phyloP scores from a whole-genome alignment of 495 filamentous ascomycete species.

The Chaetomium tenue region DNA sequence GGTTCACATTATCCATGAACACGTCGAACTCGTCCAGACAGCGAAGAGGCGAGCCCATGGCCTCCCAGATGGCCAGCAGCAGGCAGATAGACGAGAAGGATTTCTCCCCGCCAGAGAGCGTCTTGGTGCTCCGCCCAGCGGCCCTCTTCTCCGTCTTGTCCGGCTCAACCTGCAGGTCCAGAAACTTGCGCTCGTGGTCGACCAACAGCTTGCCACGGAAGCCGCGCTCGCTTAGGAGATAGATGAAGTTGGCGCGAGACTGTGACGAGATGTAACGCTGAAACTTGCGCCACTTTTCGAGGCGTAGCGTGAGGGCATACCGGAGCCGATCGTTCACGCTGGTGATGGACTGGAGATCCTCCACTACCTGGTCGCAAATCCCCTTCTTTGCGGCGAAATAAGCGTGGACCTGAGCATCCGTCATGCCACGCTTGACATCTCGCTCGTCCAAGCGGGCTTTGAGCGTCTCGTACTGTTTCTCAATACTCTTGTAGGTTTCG shows the following conservation, averaged over 20 bases:
- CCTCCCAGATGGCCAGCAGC: conserved; percentile 90
- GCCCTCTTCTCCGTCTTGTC: conserved; percentile 68
- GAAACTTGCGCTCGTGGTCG: conserved; percentile 66
- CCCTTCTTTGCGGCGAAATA: conserved; percentile 37
- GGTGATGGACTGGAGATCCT: conserved; percentile 45
- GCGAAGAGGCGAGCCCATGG: conserved; percentile 91
- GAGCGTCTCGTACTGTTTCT: conserved; percentile 61
- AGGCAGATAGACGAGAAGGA: conserved; percentile 96
- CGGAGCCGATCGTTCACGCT: conserved; percentile 59
- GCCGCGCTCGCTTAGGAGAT: conserved; percentile 80
- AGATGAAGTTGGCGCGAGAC: conserved; percentile 81
- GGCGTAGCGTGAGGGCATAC: conserved; percentile 64
- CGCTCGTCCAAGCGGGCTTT: conserved; percentile 49
- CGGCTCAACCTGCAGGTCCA: conserved; percentile 79
- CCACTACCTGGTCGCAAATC: conserved; percentile 41
- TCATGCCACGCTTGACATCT: conserved; percentile 53
- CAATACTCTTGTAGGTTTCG: conserved; percentile 63
- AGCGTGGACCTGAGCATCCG: conserved; percentile 61
- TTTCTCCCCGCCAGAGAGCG: conserved; percentile 92
- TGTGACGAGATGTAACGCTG: conserved; percentile 76
- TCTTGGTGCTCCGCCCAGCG: conserved; percentile 77
- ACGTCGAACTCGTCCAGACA: conserved; percentile 99
- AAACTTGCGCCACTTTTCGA: conserved; percentile 76
- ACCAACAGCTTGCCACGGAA: conserved; percentile 80
- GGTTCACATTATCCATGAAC: conserved; percentile 97